These are phyloP conservation scores for Rehmannia glutinosa DNA, from an alignment of 257 asterid species.

Conservation along the genomic window DNA sequence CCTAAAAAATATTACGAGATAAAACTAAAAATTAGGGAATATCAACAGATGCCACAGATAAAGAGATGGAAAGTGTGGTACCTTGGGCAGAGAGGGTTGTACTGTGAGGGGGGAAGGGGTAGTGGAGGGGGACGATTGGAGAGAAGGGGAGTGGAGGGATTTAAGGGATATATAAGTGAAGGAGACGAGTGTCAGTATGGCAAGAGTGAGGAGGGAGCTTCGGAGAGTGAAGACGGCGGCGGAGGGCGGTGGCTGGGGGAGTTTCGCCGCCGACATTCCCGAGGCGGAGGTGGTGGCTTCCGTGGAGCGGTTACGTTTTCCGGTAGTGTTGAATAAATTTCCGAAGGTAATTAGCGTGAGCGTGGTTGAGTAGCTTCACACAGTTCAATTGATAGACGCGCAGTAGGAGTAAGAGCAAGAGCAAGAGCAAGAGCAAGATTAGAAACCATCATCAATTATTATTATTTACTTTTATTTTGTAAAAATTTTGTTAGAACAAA, in stretches of 20 bases:
- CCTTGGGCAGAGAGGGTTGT: constrained; percentile 33
- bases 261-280: constrained; percentile 79
- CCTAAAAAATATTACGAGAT: constrained; percentile 13
- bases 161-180: constrained; percentile 63
- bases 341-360: too few relatives aligned
- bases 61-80: constrained; percentile 11
- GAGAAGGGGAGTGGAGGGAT: constrained; percentile 53
- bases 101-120: constrained; percentile 14
- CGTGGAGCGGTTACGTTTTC: background rate
- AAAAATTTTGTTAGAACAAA: too few relatives aligned
- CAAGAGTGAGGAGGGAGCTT: constrained; percentile 68
- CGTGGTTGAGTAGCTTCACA: background rate
- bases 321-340: background rate
- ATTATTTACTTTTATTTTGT: background rate
- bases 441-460: background rate
- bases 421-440: too few relatives aligned
- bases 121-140: constrained; percentile 26
- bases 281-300: constrained; percentile 19
- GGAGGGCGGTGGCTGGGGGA: constrained; percentile 32
- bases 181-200: constrained; percentile 59
- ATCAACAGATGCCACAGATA: background rate
- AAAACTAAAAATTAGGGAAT: background rate
- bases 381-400: background rate
- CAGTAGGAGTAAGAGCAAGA: background rate
- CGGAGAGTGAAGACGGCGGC: constrained; percentile 52